Evolutionary conservation across 2,329 filamentous ascomycete genomes (phyloP), one percentile per base, ranked within the genome.

Genomic region (Periglandula ipomoeae): DNA sequence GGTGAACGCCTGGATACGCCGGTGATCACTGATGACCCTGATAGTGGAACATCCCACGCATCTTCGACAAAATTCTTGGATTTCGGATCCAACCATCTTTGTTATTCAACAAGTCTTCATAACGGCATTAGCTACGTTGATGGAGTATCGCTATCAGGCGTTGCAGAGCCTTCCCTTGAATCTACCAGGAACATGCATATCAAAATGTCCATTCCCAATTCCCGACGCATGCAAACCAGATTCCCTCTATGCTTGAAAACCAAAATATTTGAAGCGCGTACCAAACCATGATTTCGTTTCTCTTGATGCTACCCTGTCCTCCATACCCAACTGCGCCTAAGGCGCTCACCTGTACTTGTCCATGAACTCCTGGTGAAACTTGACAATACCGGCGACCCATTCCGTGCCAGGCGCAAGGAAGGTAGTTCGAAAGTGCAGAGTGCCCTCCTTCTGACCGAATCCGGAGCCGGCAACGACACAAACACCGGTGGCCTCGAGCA

Each of bases 381-480:
- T 86, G 58, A 85, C 80, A 58, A 97, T 89, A 56, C 84, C 78
- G 44, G 84, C 82, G 6, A 94, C 84, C 93, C 93, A 98, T 59
- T 95, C 90, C 1, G 91, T 97, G 13, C 93, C 93, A 1, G 93
- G 93, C 0, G 93, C 91, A 37, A 98, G 73, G 76, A 98, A 98
- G 1, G 93, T 98, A 4, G 93, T 98, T 53, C 93, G 78, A 78
- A 98, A 95, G 72, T 98, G 93, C 61, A 93, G 74, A 0, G 87
- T 93, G 59, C 84, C 85, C 61, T 93, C 86, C 70, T 85, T 90
- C 74, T 98, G 93, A 5, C 93, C 93, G 63, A 98, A 98, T 1
- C 93, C 93, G 50, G 82, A 85, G 40, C 93, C 93, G 1, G 93
- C 85, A 2, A 98, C 89, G 47, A 96, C 86, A 61, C 93, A 98